Base-by-base conservation (phyloP, 768 basidiomycete genomes). In the Macrolepiota fuliginosa region DNA sequence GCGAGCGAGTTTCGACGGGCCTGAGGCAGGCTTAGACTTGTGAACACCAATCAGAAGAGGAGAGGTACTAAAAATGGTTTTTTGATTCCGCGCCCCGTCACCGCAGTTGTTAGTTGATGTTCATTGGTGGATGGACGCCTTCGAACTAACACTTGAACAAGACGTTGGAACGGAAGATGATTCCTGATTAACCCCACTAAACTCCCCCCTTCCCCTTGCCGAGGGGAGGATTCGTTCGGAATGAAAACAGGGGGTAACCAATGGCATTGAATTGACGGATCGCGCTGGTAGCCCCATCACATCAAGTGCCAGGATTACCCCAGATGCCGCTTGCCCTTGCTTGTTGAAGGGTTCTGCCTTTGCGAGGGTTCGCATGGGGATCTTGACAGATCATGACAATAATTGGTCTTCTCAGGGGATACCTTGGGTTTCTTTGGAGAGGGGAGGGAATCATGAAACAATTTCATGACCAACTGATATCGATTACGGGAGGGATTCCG, bases 361-460 rank as follows among this genome's bases (percentile, higher is more conserved):
- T 24, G 25, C 12, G 22, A 27, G 53, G 36, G 22, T 6, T 7
- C 35, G 19, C 22, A 29, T 4, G 46, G 11, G 45, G 11, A 49
- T 39, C 32, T 57, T 57, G 56, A 57, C 56, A 57, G 56, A 57
- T 57, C 56, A 57, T 57, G 56, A 57, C 56, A 57, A 57, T 45
- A 57, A 54, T 35, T 25, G 19, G 11, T 19, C 35, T 54, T 35
- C 53, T 25, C 36, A 35, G 36, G 53, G 37, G 24, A 22, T 36
- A 17, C 24, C 25, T 39, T 25, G 17, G 29, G 50, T 27, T 52
- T n/a, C 50, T 13, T 13, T 42, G n/a, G 3, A 9, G 22, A 27
- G 25, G n/a, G 4, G 24, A 39, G 53, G 12, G 36, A 15, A 39
- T 39, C 37, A 37, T 36, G 25, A 49, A 10, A 24, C 22, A 39